Percentiles rank a stretch among this genome's conserved stretches.
Evolutionary conservation across 345 rosid species (phyloP).

Genomic region (Triadica sebifera): DNA sequence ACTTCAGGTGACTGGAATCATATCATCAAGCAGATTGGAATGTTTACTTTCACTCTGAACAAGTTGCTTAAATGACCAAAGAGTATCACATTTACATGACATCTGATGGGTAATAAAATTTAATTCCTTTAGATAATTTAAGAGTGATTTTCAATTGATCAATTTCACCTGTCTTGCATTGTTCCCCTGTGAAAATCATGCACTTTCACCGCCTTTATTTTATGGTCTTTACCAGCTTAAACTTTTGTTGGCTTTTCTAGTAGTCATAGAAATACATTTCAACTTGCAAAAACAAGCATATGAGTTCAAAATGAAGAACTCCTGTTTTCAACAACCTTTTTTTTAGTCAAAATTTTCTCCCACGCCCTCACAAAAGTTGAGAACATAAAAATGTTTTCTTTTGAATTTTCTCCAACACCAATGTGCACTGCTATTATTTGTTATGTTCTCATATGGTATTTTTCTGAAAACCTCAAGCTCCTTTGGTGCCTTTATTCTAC

Average conservation of each 20-base stretch:
- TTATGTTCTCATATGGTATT: too few species aligned
- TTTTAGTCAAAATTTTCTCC: neutral
- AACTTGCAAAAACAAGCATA: neutral
- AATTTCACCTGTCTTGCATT: neutral
- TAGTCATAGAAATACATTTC: neutral
- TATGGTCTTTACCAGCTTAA: neutral
- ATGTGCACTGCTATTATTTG: too few species aligned
- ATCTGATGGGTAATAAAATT: constrained; percentile 23
- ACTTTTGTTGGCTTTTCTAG: neutral
- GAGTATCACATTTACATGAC: constrained; percentile 32
- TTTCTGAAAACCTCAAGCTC: too few species aligned
- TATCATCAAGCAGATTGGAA: constrained; percentile 30
- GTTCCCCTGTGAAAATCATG: neutral
- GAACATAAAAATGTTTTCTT: neutral
- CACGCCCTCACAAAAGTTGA: neutral
- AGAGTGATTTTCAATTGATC: neutral
- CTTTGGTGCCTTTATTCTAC: neutral
- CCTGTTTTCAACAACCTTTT: neutral
- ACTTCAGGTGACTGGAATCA: constrained; percentile 31
- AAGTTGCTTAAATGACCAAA: constrained; percentile 30
- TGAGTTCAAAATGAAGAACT: neutral
- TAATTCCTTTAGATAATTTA: neutral
- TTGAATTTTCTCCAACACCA: neutral
- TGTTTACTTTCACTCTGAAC: constrained; percentile 30
- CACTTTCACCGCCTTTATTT: neutral